Base-by-base conservation (phyloP, 371 early-diverging fungal genomes). In the Ordospora pajunii region DNA sequence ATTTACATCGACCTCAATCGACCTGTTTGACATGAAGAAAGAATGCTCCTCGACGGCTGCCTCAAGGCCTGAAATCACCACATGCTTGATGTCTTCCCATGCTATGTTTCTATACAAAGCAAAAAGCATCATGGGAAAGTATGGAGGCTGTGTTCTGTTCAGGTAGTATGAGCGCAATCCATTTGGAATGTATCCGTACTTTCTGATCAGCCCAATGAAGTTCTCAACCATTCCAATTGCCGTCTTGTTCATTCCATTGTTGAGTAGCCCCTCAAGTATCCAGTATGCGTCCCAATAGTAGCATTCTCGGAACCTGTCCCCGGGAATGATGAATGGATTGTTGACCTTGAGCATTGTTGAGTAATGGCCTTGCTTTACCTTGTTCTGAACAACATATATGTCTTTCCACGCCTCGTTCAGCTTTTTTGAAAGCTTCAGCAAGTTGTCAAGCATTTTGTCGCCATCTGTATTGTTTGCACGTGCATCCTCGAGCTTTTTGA, bases 251-350 rank as follows among this genome's bases (percentile, higher is more conserved):
- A 90, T 84, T 2, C 88, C 88, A 70, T 88, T 87, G 0, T 88
- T 66, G 17, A 90, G 69, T 43, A 94, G 79, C 0, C 94, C 94
- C 70, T 90, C 87, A 23, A 91, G 73, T 8, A 90, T 88, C 86
- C 90, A 94, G 77, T 86, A 92, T 17, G 89, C 87, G 77, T 93
- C 94, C 93, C 92, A 92, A 80, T 93, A 92, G 82, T 92, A 92
- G 27, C 88, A 85, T 86, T 94, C 93, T 64, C 89, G 82, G 77
- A 94, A 94, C 63, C 92, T 82, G 2, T 92, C 93, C 4, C 94
- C 94, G 9, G 94, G 93, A 9, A 92, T 89, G 0, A 92, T 88
- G 82, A 92, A 92, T 8, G 58, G 58, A 37, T 58, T 58, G 12
- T 58, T 11, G 25, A 58, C 40, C n/a, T 58, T 58, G 27, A 58